These are phyloP conservation scores for Saccharomycopsis crataegensis DNA, from an alignment of 1,139 yeast genomes.

Conservation along the genomic window DNA sequence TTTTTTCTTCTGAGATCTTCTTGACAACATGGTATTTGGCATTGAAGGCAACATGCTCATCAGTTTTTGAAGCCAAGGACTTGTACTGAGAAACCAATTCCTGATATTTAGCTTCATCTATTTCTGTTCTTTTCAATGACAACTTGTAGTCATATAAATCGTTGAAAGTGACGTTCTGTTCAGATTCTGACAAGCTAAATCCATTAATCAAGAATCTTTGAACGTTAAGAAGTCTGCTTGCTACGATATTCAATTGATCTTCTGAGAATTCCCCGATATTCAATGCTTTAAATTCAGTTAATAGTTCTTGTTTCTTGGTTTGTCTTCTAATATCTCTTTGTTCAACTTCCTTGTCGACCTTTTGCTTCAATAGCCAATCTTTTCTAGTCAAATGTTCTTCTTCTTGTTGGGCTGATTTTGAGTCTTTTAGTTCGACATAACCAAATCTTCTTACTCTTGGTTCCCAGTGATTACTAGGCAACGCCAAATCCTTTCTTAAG, in stretches of 20 bases:
- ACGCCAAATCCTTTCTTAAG: constrained; percentile 48
- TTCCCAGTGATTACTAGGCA: constrained; percentile 85
- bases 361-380: constrained; percentile 51
- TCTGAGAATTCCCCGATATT: constrained; percentile 29
- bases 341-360: constrained; percentile 33
- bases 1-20: constrained; percentile 33
- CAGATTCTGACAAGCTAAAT: constrained; percentile 47
- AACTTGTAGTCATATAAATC: constrained; percentile 43
- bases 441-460: constrained; percentile 88
- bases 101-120: constrained; percentile 30
- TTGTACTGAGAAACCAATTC: constrained; percentile 26
- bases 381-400: constrained; percentile 52
- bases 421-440: constrained; percentile 45
- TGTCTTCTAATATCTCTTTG: constrained; percentile 36
- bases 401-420: constrained; percentile 48
- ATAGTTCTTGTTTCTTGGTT: constrained; percentile 26
- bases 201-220: constrained; percentile 44
- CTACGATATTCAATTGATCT: constrained; percentile 34
- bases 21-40: constrained; percentile 31
- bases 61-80: constrained; percentile 26
- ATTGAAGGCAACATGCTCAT: constrained; percentile 32
- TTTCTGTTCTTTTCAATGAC: constrained; percentile 34
- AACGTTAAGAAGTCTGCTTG: constrained; percentile 45
- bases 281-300: constrained; percentile 26
- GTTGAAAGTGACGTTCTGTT: constrained; percentile 47